Evolutionary conservation across 805 yeast genomes (phyloP).

Genomic region (Saturnispora diversa): DNA sequence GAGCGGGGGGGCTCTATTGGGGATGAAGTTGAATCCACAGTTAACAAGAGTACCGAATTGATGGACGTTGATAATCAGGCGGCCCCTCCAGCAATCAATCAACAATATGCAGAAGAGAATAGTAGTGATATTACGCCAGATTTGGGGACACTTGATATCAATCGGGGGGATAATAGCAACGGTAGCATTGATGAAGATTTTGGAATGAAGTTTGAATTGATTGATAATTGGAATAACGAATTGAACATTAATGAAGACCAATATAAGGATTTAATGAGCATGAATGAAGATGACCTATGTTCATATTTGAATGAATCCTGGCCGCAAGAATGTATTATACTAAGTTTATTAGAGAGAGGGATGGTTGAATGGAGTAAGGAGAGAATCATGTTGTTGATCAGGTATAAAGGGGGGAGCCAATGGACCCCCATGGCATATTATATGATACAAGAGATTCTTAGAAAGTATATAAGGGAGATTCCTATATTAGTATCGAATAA

Average conservation of each 20-base stretch:
- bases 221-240: conserved; percentile 6
- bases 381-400: background rate
- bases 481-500: background rate
- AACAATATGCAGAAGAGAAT: conserved; percentile 3
- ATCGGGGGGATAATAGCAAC: conserved; percentile 7
- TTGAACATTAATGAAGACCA: conserved; percentile 2
- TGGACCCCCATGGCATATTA: conserved; percentile 5
- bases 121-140: conserved; percentile 17
- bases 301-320: background rate
- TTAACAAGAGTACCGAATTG: too few species aligned
- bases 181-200: background rate
- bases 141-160: conserved; percentile 13
- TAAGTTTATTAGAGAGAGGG: background rate
- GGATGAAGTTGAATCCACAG: too few species aligned
- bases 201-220: background rate
- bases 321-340: conserved; percentile 1
- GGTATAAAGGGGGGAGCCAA: background rate
- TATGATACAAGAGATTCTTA: conserved; percentile 5
- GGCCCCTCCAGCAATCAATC: too few species aligned
- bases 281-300: background rate
- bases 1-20: too few species aligned
- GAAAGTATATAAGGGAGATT: background rate
- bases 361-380: background rate
- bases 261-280: conserved; percentile 1
- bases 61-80: too few species aligned